Conservation (phyloP, 345 rosid genomes). For the Aquilaria sinensis region DNA sequence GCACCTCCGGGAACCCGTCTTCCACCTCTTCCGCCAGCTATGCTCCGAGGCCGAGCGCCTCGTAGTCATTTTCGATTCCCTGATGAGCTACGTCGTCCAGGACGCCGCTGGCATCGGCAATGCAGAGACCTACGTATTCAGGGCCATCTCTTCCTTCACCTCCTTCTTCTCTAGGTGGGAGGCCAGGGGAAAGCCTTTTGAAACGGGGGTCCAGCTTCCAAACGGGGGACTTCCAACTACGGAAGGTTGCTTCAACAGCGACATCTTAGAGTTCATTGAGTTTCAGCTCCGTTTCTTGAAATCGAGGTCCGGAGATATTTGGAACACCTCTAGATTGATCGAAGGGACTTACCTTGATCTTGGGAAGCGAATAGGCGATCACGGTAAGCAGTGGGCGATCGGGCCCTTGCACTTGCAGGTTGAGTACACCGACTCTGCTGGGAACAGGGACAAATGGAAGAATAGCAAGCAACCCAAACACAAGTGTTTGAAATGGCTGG, state of each 20-base stretch:
- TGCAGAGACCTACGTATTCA: constrained; percentile 31
- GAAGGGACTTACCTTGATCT: constrained; percentile 27
- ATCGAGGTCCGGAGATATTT: constrained; percentile 18
- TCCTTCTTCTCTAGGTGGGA: constrained; percentile 11
- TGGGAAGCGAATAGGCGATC: constrained; percentile 1
- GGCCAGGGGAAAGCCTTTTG: constrained; percentile 1
- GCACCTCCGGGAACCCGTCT: constrained; percentile 22
- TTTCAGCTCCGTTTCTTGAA: constrained; percentile 13
- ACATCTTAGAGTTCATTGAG: constrained; percentile 22
- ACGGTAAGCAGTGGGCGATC: constrained; percentile 25
- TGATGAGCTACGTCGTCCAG: constrained; percentile 30
- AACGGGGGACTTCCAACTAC: constrained; percentile 17
- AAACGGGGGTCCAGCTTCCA: constrained; percentile 1
- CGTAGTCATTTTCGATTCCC: constrained; percentile 27
- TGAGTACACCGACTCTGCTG: not conserved
- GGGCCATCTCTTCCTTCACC: constrained; percentile 27
- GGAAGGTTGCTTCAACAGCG: constrained; percentile 32
- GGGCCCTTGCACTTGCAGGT: constrained; percentile 30
- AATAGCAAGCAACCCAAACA: constrained; percentile 4
- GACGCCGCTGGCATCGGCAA: constrained; percentile 21
- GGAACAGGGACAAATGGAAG: not conserved
- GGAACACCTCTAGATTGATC: constrained; percentile 31
- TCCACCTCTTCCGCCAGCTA: constrained; percentile 13
- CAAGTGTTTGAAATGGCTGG: constrained; percentile 32
- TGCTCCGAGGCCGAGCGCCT: constrained; percentile 17